phyloP scores from a whole-genome alignment of 2,329 filamentous ascomycete genomes.

The Xylaria sp. region DNA sequence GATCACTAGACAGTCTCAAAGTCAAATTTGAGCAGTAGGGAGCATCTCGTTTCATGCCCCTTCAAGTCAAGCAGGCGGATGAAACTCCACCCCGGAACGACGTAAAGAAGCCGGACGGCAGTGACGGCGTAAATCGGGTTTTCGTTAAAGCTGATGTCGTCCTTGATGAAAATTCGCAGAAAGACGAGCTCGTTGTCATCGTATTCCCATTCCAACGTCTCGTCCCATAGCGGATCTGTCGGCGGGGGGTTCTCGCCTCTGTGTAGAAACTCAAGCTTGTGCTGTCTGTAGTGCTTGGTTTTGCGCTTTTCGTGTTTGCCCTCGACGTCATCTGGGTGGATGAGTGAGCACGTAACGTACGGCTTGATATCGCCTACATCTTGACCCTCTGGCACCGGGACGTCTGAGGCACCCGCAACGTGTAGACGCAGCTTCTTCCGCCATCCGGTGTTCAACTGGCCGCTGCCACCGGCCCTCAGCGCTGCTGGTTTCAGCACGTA shows the following conservation, averaged over 20 bases:
- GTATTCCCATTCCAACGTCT: constrained; percentile 73
- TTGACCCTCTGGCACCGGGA: constrained; percentile 64
- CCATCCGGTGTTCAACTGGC: constrained; percentile 57
- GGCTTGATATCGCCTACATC: constrained; percentile 66
- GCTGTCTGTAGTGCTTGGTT: constrained; percentile 69
- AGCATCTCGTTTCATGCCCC: constrained; percentile 71
- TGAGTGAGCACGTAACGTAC: constrained; percentile 72
- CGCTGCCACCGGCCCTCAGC: constrained; percentile 65
- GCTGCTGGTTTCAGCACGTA: constrained; percentile 72
- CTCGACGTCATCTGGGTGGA: constrained; percentile 64
- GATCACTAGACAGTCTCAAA: constrained; percentile 54
- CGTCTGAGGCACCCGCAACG: constrained; percentile 69
- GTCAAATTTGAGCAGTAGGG: constrained; percentile 70
- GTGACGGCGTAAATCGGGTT: constrained; percentile 72
- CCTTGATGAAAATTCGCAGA: constrained; percentile 72
- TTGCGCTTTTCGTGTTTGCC: constrained; percentile 67
- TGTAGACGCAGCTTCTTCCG: constrained; percentile 65
- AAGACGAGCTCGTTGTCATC: constrained; percentile 74
- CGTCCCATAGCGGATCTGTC: constrained; percentile 73
- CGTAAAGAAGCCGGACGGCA: constrained; percentile 62
- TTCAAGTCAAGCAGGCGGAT: constrained; percentile 72
- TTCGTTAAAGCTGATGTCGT: constrained; percentile 68
- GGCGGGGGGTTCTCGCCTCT: constrained; percentile 66
- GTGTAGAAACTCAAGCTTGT: constrained; percentile 67
- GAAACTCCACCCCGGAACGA: constrained; percentile 67